These are phyloP conservation scores for Cladosporium sp. DNA, from an alignment of 2,329 filamentous ascomycete species.

Conservation along the genomic window DNA sequence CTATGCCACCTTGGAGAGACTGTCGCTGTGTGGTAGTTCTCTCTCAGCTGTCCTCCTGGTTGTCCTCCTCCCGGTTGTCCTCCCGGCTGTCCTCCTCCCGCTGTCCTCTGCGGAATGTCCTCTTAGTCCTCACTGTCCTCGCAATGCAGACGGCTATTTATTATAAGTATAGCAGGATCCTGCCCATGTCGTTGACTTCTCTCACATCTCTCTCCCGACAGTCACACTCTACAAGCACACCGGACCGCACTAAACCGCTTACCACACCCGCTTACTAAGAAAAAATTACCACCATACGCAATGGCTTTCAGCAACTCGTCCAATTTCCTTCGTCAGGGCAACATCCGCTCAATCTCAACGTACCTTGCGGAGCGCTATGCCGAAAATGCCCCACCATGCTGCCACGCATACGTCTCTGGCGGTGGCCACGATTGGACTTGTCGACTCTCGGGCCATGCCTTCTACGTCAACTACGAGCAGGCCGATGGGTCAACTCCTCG, in stretches of 20 bases:
- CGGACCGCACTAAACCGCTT: background rate
- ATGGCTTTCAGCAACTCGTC: background rate
- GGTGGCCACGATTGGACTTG: background rate
- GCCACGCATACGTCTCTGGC: background rate
- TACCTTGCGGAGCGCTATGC: background rate
- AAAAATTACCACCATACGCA: background rate
- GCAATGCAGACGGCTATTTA: background rate
- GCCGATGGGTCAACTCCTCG: background rate
- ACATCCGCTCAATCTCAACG: background rate
- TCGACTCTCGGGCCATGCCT: background rate
- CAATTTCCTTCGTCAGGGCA: background rate
- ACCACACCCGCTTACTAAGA: constrained; percentile 3
- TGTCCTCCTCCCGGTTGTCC: background rate
- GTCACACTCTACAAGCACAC: background rate
- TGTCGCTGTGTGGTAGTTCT: constrained; percentile 38
- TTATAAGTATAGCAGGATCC: background rate
- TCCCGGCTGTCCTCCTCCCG: background rate
- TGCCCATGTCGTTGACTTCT: background rate
- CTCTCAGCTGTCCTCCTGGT: background rate
- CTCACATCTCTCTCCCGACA: background rate
- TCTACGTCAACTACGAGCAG: background rate
- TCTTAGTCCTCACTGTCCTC: background rate
- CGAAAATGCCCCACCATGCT: background rate
- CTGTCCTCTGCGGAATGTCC: background rate
- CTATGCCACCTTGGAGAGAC: constrained; percentile 52